phyloP scores from a whole-genome alignment of 495 filamentous ascomycete genomes.

The Podospora tetraspora region DNA sequence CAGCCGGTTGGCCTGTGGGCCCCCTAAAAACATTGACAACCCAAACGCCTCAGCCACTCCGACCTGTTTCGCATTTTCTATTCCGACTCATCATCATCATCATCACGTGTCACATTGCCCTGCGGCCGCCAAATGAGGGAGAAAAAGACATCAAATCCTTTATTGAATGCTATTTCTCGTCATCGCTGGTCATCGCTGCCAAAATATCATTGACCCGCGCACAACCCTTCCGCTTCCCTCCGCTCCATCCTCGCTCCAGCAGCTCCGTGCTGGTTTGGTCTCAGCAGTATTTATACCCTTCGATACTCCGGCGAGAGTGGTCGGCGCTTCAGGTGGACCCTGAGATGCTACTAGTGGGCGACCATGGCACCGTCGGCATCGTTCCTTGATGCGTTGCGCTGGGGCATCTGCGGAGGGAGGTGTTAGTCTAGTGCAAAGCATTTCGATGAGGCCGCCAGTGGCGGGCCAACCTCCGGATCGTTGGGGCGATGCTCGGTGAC shows the following conservation, averaged over 20 bases:
- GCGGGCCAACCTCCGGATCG: neutral
- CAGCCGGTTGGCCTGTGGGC: neutral
- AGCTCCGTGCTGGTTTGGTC: no score
- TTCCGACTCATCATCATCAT: neutral
- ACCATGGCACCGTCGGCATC: constrained; percentile 19
- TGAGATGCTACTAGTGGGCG: constrained; percentile 17
- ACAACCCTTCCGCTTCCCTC: neutral
- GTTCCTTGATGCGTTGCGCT: constrained; percentile 40
- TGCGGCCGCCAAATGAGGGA: neutral
- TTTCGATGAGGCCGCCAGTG: neutral
- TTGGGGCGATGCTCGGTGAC: no score
- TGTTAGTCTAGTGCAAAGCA: neutral
- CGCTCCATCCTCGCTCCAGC: no score
- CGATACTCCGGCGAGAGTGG: neutral
- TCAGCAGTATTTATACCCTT: no score
- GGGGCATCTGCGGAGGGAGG: constrained; percentile 32
- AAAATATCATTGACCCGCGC: neutral
- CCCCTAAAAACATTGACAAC: neutral
- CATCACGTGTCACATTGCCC: neutral
- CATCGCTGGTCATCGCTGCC: neutral
- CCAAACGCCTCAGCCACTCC: neutral
- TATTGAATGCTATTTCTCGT: neutral
- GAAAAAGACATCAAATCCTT: neutral
- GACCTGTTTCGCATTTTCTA: neutral
- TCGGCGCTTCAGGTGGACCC: neutral